These are phyloP conservation scores for Prorocentrum cordatum DNA, from an alignment of 169 alveolate species.

Conservation along the genomic window DNA sequence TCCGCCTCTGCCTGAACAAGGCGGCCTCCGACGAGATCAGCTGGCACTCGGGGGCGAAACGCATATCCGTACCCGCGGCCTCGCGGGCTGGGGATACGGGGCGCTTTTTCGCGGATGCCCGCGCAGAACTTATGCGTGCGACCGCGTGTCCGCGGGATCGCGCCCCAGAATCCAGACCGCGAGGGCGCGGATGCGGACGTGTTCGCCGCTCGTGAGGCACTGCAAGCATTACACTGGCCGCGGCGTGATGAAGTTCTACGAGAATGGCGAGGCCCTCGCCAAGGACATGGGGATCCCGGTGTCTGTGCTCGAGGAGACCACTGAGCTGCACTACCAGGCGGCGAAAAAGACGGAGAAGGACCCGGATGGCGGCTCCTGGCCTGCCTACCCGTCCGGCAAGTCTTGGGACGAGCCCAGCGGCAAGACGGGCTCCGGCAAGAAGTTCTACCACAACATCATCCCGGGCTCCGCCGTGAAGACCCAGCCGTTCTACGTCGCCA, in stretches of 20 bases:
- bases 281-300: neutral
- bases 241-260: neutral
- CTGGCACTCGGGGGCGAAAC: conserved; percentile 38
- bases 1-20: conserved; percentile 71
- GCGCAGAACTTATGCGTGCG: no score
- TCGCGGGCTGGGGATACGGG: no score
- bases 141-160: no score
- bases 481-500: neutral
- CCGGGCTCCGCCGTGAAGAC: neutral
- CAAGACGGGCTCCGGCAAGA: neutral
- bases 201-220: conserved; percentile 21
- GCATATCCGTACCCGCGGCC: no score
- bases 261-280: neutral
- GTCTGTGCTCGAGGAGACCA: no score
- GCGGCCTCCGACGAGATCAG: conserved; percentile 37
- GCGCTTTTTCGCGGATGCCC: no score
- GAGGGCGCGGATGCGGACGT: no score
- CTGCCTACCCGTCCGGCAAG: conserved; percentile 37
- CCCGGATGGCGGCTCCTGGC: conserved; percentile 14
- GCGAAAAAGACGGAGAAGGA: conserved; percentile 60
- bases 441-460: conserved; percentile 10
- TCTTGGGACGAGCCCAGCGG: conserved; percentile 26
- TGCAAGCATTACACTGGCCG: conserved; percentile 11
- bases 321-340: conserved; percentile 22
- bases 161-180: no score